Percentiles rank a stretch among this genome's conserved stretches.
These are phyloP conservation scores for Nitzschia inconspicua DNA, from an alignment of 108 stramenopile genomes.

Conservation along the genomic window DNA sequence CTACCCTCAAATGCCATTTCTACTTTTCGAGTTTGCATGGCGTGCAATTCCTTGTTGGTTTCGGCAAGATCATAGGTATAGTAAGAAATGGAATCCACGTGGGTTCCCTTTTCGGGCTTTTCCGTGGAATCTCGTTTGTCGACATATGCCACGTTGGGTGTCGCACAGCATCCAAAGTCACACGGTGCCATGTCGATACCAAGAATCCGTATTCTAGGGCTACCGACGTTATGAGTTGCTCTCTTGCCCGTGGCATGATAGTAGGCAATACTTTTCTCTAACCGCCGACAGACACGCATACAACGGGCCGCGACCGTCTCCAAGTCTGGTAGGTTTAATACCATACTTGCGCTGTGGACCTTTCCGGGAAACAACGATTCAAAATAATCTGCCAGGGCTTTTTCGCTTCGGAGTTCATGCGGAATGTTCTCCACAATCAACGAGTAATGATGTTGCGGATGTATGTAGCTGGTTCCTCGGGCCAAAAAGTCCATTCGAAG, in stretches of 20 bases:
- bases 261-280: constrained; percentile 82
- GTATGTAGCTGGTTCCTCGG: constrained; percentile 50
- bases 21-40: constrained; percentile 57
- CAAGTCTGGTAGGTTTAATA: constrained; percentile 79
- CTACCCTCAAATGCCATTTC: constrained; percentile 66
- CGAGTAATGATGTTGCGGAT: constrained; percentile 73
- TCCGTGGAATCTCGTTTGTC: constrained; percentile 25
- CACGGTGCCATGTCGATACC: constrained; percentile 71
- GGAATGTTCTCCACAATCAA: constrained; percentile 89
- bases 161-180: constrained; percentile 22
- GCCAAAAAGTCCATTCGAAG: constrained; percentile 84
- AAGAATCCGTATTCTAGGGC: constrained; percentile 59
- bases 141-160: constrained; percentile 25
- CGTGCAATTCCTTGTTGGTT: constrained; percentile 48
- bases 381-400: constrained; percentile 83
- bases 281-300: constrained; percentile 52
- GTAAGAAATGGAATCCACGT: constrained; percentile 79
- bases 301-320: constrained; percentile 53
- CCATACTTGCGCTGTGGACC: constrained; percentile 67
- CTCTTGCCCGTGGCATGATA: constrained; percentile 58
- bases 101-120: constrained; percentile 45
- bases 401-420: constrained; percentile 72
- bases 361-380: constrained; percentile 80
- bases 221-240: constrained; percentile 77
- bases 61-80: constrained; percentile 73